Conservation (phyloP, 75 land plant species). For the Selaginella moellendorffii region DNA sequence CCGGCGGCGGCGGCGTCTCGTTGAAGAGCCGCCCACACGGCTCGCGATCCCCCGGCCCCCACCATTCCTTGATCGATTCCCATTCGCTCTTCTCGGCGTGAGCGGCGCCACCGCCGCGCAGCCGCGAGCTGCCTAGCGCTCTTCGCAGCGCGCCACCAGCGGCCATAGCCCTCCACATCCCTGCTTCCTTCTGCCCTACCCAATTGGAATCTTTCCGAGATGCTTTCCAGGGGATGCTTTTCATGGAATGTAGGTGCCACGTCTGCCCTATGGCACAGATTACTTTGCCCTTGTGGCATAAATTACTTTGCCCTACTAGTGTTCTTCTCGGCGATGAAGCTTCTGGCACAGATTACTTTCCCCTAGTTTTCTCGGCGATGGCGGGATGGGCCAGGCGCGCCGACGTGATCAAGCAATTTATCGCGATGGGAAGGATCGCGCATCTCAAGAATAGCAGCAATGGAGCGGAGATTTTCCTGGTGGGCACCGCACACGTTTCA, state of each 20-base stretch:
- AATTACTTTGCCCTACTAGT: too few relatives aligned
- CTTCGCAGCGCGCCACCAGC: conserved; percentile 20
- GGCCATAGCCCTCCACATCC: conserved; percentile 11
- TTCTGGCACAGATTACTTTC: too few relatives aligned
- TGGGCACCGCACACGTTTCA: conserved; percentile 30
- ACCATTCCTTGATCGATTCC: conserved; percentile 23
- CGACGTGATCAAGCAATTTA: background rate
- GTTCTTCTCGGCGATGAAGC: too few relatives aligned
- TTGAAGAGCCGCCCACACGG: conserved; percentile 63
- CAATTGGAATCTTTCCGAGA: too few relatives aligned
- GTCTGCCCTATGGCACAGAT: too few relatives aligned
- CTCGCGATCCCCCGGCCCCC: conserved; percentile 61
- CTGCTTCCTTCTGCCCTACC: background rate
- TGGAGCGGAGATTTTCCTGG: conserved; percentile 28
- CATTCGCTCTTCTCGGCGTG: conserved; percentile 33
- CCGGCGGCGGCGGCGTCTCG: conserved; percentile 75
- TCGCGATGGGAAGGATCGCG: conserved; percentile 12
- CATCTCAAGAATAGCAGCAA: conserved; percentile 17
- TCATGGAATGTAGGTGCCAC: too few relatives aligned
- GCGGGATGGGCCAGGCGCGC: too few relatives aligned
- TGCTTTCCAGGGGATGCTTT: too few relatives aligned
- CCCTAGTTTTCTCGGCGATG: too few relatives aligned
- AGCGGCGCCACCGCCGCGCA: conserved; percentile 22
- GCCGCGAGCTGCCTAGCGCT: conserved; percentile 6
- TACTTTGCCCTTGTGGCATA: too few relatives aligned